A percentile compares a stretch with the other conserved stretches of the same genome.
Evolutionary conservation across 768 basidiomycete genomes (phyloP).

Genomic region (Galerina marginata): DNA sequence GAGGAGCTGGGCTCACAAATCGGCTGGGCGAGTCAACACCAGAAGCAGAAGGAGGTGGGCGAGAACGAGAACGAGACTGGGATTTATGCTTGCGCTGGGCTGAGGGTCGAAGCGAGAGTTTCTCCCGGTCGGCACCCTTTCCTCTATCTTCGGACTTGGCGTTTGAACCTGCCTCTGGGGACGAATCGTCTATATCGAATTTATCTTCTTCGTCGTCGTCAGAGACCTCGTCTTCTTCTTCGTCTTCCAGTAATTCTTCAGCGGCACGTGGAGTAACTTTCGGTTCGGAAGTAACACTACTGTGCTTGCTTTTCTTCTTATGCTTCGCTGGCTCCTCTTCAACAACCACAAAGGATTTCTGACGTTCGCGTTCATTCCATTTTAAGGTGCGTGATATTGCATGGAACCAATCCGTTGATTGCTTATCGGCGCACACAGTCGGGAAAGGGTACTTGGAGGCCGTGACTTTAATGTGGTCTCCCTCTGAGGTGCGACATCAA

Average conservation of each 20-base stretch:
- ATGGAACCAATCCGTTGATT: slow-evolving; percentile 99
- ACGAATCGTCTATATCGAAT: slow-evolving; percentile 94
- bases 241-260: slow-evolving; percentile 44
- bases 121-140: neutral
- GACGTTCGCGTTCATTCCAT: slow-evolving; percentile 98
- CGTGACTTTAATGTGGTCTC: slow-evolving; percentile 98
- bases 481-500: slow-evolving; percentile 63
- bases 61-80: slow-evolving; percentile 50
- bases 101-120: slow-evolving; percentile 10
- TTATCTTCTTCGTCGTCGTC: slow-evolving; percentile 71
- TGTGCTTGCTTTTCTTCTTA: slow-evolving; percentile 31
- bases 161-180: slow-evolving; percentile 51
- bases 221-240: slow-evolving; percentile 55
- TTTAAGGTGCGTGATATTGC: slow-evolving; percentile 95
- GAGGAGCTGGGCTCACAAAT: slow-evolving; percentile 57
- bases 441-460: slow-evolving; percentile 98
- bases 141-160: slow-evolving; percentile 19
- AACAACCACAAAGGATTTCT: slow-evolving; percentile 98
- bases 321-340: slow-evolving; percentile 76
- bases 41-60: slow-evolving; percentile 48
- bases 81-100: slow-evolving; percentile 32
- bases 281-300: slow-evolving; percentile 19
- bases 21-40: slow-evolving; percentile 71
- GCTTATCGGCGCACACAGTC: slow-evolving; percentile 96
- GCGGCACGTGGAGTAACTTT: slow-evolving; percentile 14